Percentiles rank a stretch among this genome's conserved stretches.
Evolutionary conservation across 139 green algal species (phyloP).

Genomic region (Tetraselmis striata): DNA sequence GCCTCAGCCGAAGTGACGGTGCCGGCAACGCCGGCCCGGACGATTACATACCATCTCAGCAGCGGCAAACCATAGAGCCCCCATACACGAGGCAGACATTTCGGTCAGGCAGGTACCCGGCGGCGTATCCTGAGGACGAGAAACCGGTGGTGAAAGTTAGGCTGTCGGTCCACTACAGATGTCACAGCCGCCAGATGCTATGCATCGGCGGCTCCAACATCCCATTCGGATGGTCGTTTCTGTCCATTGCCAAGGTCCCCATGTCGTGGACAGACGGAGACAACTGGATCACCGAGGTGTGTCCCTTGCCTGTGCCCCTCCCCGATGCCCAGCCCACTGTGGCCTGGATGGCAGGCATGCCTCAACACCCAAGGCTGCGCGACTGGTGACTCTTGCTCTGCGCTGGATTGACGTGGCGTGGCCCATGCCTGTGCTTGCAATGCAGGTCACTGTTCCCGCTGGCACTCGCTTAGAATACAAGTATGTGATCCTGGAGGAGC

Average conservation of each 20-base stretch:
- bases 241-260: conserved; percentile 86
- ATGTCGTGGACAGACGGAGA: conserved; percentile 80
- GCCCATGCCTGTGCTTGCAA: no score
- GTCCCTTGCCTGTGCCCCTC: neutral
- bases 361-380: no score
- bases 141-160: conserved; percentile 53
- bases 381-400: no score
- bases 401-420: neutral
- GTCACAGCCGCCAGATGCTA: conserved; percentile 85
- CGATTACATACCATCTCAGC: no score
- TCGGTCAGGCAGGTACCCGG: neutral
- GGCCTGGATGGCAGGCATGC: no score
- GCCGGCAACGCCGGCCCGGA: no score
- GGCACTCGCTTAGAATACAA: conserved; percentile 87
- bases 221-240: conserved; percentile 84
- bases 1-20: no score
- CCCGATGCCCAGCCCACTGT: no score
- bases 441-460: conserved; percentile 72
- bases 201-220: conserved; percentile 76
- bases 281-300: conserved; percentile 76
- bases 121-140: neutral
- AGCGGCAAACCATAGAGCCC: no score
- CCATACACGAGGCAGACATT: no score
- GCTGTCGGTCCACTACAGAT: conserved; percentile 71
- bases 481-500: conserved; percentile 89